A percentile compares a stretch with the other conserved stretches of the same genome.
Evolutionary conservation across 2,329 filamentous ascomycete genomes (phyloP).

Genomic region (Phyllosticta paracitricarpa): DNA sequence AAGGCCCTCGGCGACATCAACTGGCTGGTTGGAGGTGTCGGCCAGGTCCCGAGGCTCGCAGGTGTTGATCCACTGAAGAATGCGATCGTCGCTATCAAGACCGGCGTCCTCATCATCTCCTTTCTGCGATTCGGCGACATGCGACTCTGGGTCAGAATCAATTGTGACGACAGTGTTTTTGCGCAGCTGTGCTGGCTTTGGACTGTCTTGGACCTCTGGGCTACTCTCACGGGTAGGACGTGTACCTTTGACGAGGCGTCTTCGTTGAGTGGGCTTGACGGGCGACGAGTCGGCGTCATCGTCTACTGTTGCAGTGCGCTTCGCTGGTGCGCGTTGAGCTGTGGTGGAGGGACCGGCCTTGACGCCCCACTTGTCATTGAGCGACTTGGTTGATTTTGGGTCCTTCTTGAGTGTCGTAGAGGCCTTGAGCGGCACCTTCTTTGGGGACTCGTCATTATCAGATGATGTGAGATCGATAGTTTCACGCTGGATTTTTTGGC

Average conservation of each 20-base stretch:
- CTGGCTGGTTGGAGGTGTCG: conserved; percentile 68
- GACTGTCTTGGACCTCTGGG: neutral
- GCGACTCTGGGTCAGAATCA: conserved; percentile 33
- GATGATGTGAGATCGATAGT: conserved; percentile 23
- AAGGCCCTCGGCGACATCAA: conserved; percentile 58
- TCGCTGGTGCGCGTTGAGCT: conserved; percentile 12
- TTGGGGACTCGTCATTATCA: conserved; percentile 25
- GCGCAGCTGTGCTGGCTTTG: conserved; percentile 5
- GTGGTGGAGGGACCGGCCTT: neutral
- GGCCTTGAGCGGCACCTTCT: conserved; percentile 1
- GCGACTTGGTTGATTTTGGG: conserved; percentile 43
- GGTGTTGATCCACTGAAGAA: conserved; percentile 75
- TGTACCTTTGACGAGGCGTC: conserved; percentile 39
- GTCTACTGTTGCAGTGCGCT: conserved; percentile 20
- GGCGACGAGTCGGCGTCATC: conserved; percentile 9
- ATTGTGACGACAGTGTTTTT: conserved; percentile 21
- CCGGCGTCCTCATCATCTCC: conserved; percentile 21
- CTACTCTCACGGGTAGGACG: neutral
- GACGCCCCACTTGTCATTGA: conserved; percentile 46
- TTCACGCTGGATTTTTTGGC: neutral
- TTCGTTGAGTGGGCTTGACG: conserved; percentile 15
- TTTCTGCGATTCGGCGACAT: conserved; percentile 17
- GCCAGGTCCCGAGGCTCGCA: conserved; percentile 66
- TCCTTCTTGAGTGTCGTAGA: conserved; percentile 41
- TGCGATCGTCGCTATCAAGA: conserved; percentile 38